Percentiles rank a stretch among this genome's conserved stretches.
Evolutionary conservation across 805 yeast species (phyloP).

Genomic region (Kregervanrija pseudodelftensis): DNA sequence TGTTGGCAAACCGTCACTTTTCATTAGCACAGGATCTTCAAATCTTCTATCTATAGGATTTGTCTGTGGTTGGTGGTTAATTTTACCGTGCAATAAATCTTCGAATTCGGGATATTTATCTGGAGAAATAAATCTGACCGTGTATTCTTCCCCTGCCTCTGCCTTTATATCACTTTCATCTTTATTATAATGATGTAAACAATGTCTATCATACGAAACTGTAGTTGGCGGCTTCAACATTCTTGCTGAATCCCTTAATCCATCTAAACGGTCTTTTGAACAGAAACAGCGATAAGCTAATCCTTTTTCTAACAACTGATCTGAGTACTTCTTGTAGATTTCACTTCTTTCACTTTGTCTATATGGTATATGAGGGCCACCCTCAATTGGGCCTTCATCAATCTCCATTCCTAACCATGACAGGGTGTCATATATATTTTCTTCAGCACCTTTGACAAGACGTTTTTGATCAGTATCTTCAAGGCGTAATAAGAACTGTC

Average conservation of each 20-base stretch:
- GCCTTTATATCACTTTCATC: constrained; percentile 35
- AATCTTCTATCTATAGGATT: constrained; percentile 64
- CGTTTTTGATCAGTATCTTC: constrained; percentile 92
- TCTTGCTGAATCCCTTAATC: constrained; percentile 66
- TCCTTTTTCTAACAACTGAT: constrained; percentile 52
- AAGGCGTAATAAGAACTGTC: constrained; percentile 71
- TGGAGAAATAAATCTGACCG: constrained; percentile 76
- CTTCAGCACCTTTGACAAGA: constrained; percentile 74
- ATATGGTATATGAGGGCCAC: constrained; percentile 80
- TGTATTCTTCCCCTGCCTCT: constrained; percentile 33
- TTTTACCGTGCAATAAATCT: constrained; percentile 73
- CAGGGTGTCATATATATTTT: constrained; percentile 66
- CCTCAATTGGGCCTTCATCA: constrained; percentile 79
- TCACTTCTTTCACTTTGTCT: constrained; percentile 74
- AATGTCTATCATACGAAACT: constrained; percentile 84
- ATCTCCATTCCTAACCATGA: constrained; percentile 67
- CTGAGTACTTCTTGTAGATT: constrained; percentile 58
- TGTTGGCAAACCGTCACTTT: constrained; percentile 94
- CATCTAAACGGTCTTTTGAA: constrained; percentile 65
- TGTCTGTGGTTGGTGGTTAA: constrained; percentile 74
- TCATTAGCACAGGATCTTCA: constrained; percentile 84
- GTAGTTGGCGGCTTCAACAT: constrained; percentile 80
- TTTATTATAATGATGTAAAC: constrained; percentile 38
- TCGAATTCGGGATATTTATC: constrained; percentile 54
- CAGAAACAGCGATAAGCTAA: constrained; percentile 86